Base-by-base conservation (phyloP, 2,329 filamentous ascomycete species). In the Podosphaera aphanis region DNA sequence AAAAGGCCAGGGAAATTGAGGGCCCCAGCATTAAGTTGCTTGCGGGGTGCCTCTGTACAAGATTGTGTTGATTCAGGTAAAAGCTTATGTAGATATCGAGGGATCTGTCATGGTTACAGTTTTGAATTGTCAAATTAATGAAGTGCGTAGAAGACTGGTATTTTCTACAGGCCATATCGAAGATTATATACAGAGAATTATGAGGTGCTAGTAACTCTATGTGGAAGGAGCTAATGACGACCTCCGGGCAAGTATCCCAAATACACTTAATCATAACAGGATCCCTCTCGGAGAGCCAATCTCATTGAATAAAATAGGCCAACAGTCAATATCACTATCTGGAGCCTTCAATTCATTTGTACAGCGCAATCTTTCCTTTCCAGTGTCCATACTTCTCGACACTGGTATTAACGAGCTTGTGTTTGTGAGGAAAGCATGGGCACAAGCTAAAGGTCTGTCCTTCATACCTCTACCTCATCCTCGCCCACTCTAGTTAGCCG, bases 361-460 rank as follows among this genome's bases (percentile, higher is more conserved):
- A 38, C 8, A 38, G 35, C 35, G 35, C 35, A 13, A 38, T 38
- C 7, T 13, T 13, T 38, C 35, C n/a, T 38, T 38, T 13, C 8
- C 35, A 16, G 35, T 38, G 35, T 13, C 35, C n/a, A 38, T 38
- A 38, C 5, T 5, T 13, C 35, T 38, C 16, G 35, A 13, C n/a
- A 38, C 35, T 11, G 35, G 35, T 38, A 38, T 8, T 16, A 38
- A 8, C n/a, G 8, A 38, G n/a, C n/a, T 38, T 16, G 16, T 38
- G 7, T 43, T 43, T 33, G 41, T 43, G 11, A 43, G 41, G 27
- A 43, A 31, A 43, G 41, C n/a, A 20, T 43, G 41, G 41, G 41
- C 41, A 13, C 41, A 31, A 33, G 41, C n/a, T 43, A 43, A 20
- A 13, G 41, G 5, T 10, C 29, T 43, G 25, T 31, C 41, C 7